phyloP scores from a whole-genome alignment of 2,329 filamentous ascomycete species.

The Exserohilum rostratum region DNA sequence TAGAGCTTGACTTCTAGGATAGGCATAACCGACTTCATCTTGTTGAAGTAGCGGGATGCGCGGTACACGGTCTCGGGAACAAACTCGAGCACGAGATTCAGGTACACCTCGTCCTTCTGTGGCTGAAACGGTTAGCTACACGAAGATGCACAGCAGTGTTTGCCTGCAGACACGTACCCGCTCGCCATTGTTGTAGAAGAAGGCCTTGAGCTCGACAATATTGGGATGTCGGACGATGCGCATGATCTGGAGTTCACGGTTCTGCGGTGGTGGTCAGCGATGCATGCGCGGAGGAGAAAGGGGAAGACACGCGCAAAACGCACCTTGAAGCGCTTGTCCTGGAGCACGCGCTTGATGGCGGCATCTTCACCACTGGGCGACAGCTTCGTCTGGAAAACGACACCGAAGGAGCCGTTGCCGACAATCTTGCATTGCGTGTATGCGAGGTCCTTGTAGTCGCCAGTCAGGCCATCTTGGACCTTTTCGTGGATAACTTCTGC shows the following conservation, averaged over 20 bases:
- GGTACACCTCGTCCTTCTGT: conserved; percentile 90
- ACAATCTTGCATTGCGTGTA: conserved; percentile 99
- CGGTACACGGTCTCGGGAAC: conserved; percentile 98
- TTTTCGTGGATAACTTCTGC: conserved; percentile 97
- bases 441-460: conserved; percentile 94
- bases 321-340: conserved; percentile 99
- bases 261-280: conserved; percentile 64
- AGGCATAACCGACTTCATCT: conserved; percentile 99
- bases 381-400: conserved; percentile 98
- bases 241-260: conserved; percentile 99
- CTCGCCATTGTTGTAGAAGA: conserved; percentile 99
- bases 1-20: conserved; percentile 99
- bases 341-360: conserved; percentile 97
- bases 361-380: conserved; percentile 98
- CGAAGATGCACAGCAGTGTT: conserved; percentile 19
- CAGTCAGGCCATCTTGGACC: conserved; percentile 96
- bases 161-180: conserved; percentile 67
- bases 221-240: conserved; percentile 98
- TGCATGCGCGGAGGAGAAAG: conserved; percentile 11
- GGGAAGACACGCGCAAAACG: conserved; percentile 26
- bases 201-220: conserved; percentile 98
- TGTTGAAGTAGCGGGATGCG: conserved; percentile 98
- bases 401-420: conserved; percentile 97
- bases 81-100: conserved; percentile 97
- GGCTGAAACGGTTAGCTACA: conserved; percentile 41